Percentiles rank a stretch among this genome's conserved stretches.
Conservation (phyloP, 2,329 filamentous ascomycete genomes). For the Diaporthe sp. region DNA sequence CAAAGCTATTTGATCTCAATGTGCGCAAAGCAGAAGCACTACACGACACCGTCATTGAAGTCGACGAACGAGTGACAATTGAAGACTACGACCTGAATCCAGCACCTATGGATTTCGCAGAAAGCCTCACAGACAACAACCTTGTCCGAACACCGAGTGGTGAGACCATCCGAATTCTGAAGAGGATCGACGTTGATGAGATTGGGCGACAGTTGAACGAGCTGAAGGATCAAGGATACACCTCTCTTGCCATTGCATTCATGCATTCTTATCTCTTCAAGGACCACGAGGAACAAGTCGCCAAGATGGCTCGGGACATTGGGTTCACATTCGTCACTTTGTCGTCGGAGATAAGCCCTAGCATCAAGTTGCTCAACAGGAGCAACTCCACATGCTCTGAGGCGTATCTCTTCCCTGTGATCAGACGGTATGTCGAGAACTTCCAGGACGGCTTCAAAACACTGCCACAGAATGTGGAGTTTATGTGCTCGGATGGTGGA, state of each 20-base stretch:
- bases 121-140: neutral
- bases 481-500: slow-evolving; percentile 75
- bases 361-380: slow-evolving; percentile 60
- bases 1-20: slow-evolving; percentile 46
- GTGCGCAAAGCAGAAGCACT: slow-evolving; percentile 38
- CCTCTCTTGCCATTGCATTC: slow-evolving; percentile 68
- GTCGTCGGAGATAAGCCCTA: slow-evolving; percentile 54
- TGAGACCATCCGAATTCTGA: slow-evolving; percentile 35
- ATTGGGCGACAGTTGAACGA: slow-evolving; percentile 24
- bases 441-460: slow-evolving; percentile 50
- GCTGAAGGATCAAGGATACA: slow-evolving; percentile 55
- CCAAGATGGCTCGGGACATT: slow-evolving; percentile 52
- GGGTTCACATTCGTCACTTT: slow-evolving; percentile 54
- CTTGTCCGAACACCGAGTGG: slow-evolving; percentile 35
- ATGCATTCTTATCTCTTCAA: slow-evolving; percentile 82
- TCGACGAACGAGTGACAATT: slow-evolving; percentile 39
- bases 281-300: slow-evolving; percentile 61
- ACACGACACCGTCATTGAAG: slow-evolving; percentile 38
- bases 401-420: slow-evolving; percentile 58
- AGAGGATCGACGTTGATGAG: slow-evolving; percentile 22
- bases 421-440: slow-evolving; percentile 55
- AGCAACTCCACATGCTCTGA: slow-evolving; percentile 58
- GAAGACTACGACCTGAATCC: slow-evolving; percentile 39
- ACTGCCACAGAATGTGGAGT: slow-evolving; percentile 67
- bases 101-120: slow-evolving; percentile 13